Evolutionary conservation across 2,329 filamentous ascomycete species (phyloP), one percentile per base, ranked within the genome.

Genomic region (Juglanconis sp.): DNA sequence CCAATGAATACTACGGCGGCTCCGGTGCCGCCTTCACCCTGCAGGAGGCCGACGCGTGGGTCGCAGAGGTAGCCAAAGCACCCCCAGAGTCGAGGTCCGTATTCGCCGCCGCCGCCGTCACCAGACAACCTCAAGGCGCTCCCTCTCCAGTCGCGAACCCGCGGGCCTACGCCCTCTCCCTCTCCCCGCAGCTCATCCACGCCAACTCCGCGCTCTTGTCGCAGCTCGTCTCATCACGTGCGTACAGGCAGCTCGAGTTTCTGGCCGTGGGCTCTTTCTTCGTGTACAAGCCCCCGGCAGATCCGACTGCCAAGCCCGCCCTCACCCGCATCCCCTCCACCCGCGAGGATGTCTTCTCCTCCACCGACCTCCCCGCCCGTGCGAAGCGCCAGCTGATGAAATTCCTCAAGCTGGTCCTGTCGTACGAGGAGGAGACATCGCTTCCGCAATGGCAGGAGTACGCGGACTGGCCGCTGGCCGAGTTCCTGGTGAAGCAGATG

Each of bases 261-360:
- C 85, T 95, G 63, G 92, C 94, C 34, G 91, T 98, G 32, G 94
- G 94, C 32, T 94, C 90, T 59, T 98, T 94, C 85, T 97, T 90
- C 83, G 86, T 97, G 58, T 88, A 87, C 70, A 78, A 82, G 61
- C 69, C 74, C 1, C 70, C 32, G 9, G 9, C 46, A n/a, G n/a
- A 9, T 38, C 66, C 13, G 65, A 24, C 68, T 15, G 53, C 70
- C 42, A 69, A 67, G 46, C 68, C 74, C 11, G 68, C 67, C 8
- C 77, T 96, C 40, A 78, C 82, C 55, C 89, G 89, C 60, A 90
- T 98, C 54, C 94, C 95, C 0, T 93, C 90, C 64, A 93, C 90
- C 34, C 86, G 94, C 65, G 94, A 99, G 76, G 94, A 97, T 75
- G 86, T 98, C 49, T 97, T 97, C 73, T 85, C 88, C 52, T 89